These are phyloP conservation scores for Triangularia setosa DNA, from an alignment of 2,329 filamentous ascomycete genomes.

Conservation along the genomic window DNA sequence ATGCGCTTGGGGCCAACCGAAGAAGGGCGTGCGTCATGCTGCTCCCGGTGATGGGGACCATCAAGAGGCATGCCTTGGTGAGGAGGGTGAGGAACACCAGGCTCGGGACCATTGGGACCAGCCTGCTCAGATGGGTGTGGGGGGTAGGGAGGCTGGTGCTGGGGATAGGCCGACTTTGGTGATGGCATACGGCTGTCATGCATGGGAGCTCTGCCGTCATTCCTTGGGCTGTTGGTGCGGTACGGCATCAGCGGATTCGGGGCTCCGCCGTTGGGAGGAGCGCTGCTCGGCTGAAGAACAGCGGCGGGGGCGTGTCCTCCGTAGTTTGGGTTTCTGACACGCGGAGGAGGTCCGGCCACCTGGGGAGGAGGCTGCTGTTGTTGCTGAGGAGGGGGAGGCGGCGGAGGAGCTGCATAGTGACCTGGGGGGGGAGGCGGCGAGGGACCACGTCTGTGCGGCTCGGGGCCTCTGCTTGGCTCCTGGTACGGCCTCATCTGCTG, in stretches of 20 bases:
- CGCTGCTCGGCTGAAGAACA: slow-evolving; percentile 33
- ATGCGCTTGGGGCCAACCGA: slow-evolving; percentile 79
- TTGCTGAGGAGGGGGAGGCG: slow-evolving; percentile 39
- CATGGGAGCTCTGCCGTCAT: slow-evolving; percentile 70
- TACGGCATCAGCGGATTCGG: slow-evolving; percentile 64
- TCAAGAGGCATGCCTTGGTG: slow-evolving; percentile 58
- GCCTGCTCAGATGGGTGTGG: slow-evolving; percentile 63
- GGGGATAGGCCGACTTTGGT: slow-evolving; percentile 80
- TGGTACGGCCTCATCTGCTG: slow-evolving; percentile 66
- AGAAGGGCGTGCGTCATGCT: slow-evolving; percentile 67
- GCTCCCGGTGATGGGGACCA: slow-evolving; percentile 56
- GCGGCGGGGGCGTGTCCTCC: slow-evolving; percentile 48
- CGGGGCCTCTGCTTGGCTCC: slow-evolving; percentile 54
- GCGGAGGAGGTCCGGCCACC: slow-evolving; percentile 41
- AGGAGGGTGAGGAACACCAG: slow-evolving; percentile 56
- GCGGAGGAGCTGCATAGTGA: slow-evolving; percentile 52
- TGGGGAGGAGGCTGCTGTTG: slow-evolving; percentile 40
- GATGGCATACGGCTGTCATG: slow-evolving; percentile 85
- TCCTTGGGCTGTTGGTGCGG: slow-evolving; percentile 73
- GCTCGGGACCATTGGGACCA: slow-evolving; percentile 63
- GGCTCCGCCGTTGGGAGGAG: slow-evolving; percentile 43
- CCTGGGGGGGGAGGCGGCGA: slow-evolving; percentile 51
- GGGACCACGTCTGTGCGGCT: slow-evolving; percentile 47
- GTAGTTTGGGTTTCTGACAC: slow-evolving; percentile 59
- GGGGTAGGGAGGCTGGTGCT: slow-evolving; percentile 66